Conservation (phyloP, 257 asterid species). For the Catharanthus roseus region DNA sequence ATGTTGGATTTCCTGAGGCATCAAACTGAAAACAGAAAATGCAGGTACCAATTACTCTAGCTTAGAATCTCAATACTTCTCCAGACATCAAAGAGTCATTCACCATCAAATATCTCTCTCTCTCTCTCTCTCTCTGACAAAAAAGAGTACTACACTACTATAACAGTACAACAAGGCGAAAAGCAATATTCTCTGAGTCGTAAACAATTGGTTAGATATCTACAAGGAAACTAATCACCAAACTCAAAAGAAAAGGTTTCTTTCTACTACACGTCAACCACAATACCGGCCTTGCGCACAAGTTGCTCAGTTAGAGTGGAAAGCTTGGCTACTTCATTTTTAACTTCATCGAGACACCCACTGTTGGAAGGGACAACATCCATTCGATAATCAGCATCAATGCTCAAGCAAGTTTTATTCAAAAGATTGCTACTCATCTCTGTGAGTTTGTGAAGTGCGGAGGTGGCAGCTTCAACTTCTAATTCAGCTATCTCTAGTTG, state of each 20-base stretch:
- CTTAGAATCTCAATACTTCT: too few relatives aligned
- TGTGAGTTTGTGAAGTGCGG: constrained; percentile 54
- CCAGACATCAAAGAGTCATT: neutral
- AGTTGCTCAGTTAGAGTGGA: constrained; percentile 60
- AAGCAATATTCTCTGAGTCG: constrained; percentile 5
- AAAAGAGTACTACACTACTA: neutral
- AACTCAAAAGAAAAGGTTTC: neutral
- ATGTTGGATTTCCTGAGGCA: too few relatives aligned
- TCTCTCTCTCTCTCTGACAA: neutral
- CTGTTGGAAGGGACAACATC: neutral
- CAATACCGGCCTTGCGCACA: constrained; percentile 47
- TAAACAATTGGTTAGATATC: constrained; percentile 27
- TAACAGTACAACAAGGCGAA: neutral
- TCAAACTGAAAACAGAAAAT: too few relatives aligned
- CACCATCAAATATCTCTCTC: neutral
- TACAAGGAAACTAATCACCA: constrained; percentile 18
- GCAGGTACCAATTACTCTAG: too few relatives aligned
- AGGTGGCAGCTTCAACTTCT: constrained; percentile 74
- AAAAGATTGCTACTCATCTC: constrained; percentile 69
- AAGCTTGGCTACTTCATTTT: constrained; percentile 56
- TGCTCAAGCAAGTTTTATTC: constrained; percentile 31
- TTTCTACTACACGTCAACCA: constrained; percentile 14
- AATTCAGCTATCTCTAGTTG: constrained; percentile 63
- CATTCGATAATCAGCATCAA: constrained; percentile 30
- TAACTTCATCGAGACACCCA: constrained; percentile 36